Conservation (phyloP, 768 basidiomycete genomes). For the Tephrocybe sp. region DNA sequence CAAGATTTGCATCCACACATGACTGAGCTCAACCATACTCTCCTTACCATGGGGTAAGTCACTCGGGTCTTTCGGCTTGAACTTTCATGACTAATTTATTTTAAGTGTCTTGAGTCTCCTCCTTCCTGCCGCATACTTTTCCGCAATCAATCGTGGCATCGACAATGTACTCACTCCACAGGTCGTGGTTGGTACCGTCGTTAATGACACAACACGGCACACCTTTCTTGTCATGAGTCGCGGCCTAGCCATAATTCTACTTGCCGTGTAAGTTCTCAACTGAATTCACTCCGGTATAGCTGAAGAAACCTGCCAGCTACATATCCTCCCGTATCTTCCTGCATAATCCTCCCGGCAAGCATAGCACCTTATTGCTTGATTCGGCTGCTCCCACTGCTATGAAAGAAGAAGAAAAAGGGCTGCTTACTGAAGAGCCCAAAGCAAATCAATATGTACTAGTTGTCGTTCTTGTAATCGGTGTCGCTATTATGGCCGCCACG, state of each 20-base stretch:
- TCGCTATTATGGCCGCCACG: conserved; percentile 66
- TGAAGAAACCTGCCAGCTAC: conserved; percentile 42
- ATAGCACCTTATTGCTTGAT: conserved; percentile 39
- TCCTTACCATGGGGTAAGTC: conserved; percentile 68
- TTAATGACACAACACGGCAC: conserved; percentile 44
- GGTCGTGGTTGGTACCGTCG: conserved; percentile 22
- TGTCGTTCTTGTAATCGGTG: conserved; percentile 46
- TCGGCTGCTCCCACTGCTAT: conserved; percentile 47
- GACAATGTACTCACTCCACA: conserved; percentile 13
- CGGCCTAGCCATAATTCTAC: conserved; percentile 62
- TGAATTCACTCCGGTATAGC: background rate
- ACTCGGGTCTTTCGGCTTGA: background rate
- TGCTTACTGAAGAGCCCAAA: conserved; percentile 45
- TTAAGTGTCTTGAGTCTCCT: conserved; percentile 61
- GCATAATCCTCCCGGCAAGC: conserved; percentile 68
- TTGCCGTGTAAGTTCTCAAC: conserved; percentile 58
- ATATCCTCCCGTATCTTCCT: conserved; percentile 67
- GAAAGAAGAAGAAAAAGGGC: conserved; percentile 35
- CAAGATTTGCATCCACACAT: conserved; percentile 69
- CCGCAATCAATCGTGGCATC: conserved; percentile 46
- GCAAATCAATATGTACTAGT: conserved; percentile 67
- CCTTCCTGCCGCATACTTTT: conserved; percentile 68
- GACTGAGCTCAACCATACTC: conserved; percentile 66
- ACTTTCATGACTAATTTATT: background rate
- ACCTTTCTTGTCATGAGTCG: conserved; percentile 63